These are phyloP conservation scores for Picochlorum sp. DNA, from an alignment of 139 green algal genomes.

Conservation along the genomic window DNA sequence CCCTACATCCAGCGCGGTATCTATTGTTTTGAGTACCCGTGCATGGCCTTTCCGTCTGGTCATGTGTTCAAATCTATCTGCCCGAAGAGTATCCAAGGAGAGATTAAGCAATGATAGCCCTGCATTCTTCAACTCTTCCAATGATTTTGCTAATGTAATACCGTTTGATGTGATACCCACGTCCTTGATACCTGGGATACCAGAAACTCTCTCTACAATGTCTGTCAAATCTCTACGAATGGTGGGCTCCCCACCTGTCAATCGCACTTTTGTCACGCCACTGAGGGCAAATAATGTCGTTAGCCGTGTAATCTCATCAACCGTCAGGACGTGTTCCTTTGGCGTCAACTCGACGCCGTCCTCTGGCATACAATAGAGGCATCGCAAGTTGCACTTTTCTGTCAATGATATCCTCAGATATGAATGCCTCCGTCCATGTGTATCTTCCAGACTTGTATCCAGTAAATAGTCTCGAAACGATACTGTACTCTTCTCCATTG, in stretches of 20 bases:
- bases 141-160: slow-evolving; percentile 62
- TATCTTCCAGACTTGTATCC: slow-evolving; percentile 22
- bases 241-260: slow-evolving; percentile 96
- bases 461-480: no score
- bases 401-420: slow-evolving; percentile 98
- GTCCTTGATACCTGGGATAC: slow-evolving; percentile 51
- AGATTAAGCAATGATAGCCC: slow-evolving; percentile 88
- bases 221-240: slow-evolving; percentile 77
- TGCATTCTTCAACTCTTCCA: slow-evolving; percentile 50
- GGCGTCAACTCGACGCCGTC: slow-evolving; percentile 88
- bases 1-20: slow-evolving; percentile 63
- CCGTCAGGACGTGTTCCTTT: slow-evolving; percentile 51
- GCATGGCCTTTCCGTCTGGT: slow-evolving; percentile 70
- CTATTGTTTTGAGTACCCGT: slow-evolving; percentile 70
- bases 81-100: slow-evolving; percentile 83
- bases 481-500: no score
- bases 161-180: slow-evolving; percentile 93
- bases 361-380: slow-evolving; percentile 97
- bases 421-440: slow-evolving; percentile 68
- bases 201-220: slow-evolving; percentile 41
- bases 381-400: slow-evolving; percentile 97
- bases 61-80: slow-evolving; percentile 83
- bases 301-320: slow-evolving; percentile 67
- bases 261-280: slow-evolving; percentile 87
- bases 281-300: slow-evolving; percentile 64